These are phyloP conservation scores for Rauvolfia tetraphylla DNA, from an alignment of 257 asterid species.

Conservation along the genomic window DNA sequence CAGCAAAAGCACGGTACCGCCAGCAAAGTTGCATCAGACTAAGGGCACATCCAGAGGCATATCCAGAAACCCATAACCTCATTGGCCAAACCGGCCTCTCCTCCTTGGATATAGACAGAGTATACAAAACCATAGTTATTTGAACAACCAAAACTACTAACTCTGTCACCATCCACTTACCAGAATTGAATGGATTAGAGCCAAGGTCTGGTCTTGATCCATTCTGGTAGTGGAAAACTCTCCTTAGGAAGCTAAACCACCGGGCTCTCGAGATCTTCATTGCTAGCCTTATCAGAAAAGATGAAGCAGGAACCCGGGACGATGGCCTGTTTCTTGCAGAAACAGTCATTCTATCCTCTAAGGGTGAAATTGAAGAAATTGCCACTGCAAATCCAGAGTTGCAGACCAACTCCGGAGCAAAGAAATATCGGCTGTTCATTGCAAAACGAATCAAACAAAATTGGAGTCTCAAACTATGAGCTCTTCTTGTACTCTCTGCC, in stretches of 20 bases:
- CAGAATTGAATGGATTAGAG: slow-evolving; percentile 77
- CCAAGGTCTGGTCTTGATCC: slow-evolving; percentile 77
- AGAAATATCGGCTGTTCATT: slow-evolving; percentile 52
- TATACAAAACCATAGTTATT: slow-evolving; percentile 33
- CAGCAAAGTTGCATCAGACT: slow-evolving; percentile 47
- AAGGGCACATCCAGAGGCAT: slow-evolving; percentile 64
- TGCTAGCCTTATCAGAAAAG: slow-evolving; percentile 59
- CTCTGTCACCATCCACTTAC: slow-evolving; percentile 72
- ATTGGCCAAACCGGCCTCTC: slow-evolving; percentile 95
- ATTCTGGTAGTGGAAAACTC: slow-evolving; percentile 86
- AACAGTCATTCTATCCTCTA: slow-evolving; percentile 37
- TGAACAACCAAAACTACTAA: slow-evolving; percentile 50
- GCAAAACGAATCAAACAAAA: not conserved
- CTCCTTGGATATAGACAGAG: slow-evolving; percentile 45
- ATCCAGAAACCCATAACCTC: slow-evolving; percentile 82
- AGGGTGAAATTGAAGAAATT: slow-evolving; percentile 34
- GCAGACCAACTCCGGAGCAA: slow-evolving; percentile 55
- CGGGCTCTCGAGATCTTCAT: slow-evolving; percentile 73
- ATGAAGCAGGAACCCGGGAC: slow-evolving; percentile 34
- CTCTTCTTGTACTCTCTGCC: too few relatives aligned
- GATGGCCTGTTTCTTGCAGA: slow-evolving; percentile 37
- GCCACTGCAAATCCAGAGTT: slow-evolving; percentile 36
- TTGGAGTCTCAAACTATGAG: not conserved
- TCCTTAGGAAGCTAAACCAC: slow-evolving; percentile 66
- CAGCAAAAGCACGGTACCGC: slow-evolving; percentile 42